A percentile compares a stretch with the other conserved stretches of the same genome.
These are phyloP conservation scores for Kazachstania sp. DNA, from an alignment of 1,139 yeast genomes.

Conservation along the genomic window DNA sequence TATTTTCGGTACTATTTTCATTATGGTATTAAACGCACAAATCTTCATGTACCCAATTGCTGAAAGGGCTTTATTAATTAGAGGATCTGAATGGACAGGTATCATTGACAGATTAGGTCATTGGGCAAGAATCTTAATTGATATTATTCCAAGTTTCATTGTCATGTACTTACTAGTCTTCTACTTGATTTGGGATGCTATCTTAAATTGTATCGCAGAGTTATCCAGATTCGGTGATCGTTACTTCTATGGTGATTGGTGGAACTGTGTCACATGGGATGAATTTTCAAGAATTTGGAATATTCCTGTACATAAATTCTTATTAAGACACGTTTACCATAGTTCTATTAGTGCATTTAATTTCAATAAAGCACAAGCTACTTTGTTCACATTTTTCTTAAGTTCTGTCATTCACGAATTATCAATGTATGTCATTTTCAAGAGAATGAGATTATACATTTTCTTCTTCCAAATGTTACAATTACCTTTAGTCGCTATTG, in stretches of 20 bases:
- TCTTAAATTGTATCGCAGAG: slow-evolving; percentile 82
- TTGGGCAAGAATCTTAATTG: slow-evolving; percentile 59
- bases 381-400: slow-evolving; percentile 70
- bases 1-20: slow-evolving; percentile 73
- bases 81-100: slow-evolving; percentile 37
- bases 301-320: slow-evolving; percentile 84
- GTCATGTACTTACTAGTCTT: slow-evolving; percentile 70
- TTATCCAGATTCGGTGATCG: slow-evolving; percentile 80
- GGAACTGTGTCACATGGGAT: slow-evolving; percentile 93
- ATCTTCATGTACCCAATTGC: slow-evolving; percentile 70
- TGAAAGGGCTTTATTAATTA: slow-evolving; percentile 45
- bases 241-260: slow-evolving; percentile 93
- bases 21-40: slow-evolving; percentile 81
- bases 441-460: slow-evolving; percentile 70
- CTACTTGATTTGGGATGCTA: slow-evolving; percentile 91
- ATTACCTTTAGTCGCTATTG: slow-evolving; percentile 52
- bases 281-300: slow-evolving; percentile 94
- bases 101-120: slow-evolving; percentile 36
- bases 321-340: slow-evolving; percentile 89
- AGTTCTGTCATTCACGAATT: slow-evolving; percentile 83
- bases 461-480: slow-evolving; percentile 71
- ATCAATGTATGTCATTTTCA: slow-evolving; percentile 84
- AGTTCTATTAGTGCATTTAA: slow-evolving; percentile 76
- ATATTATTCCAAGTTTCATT: slow-evolving; percentile 71
- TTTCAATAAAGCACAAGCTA: slow-evolving; percentile 58